Evolutionary conservation across 2,329 filamentous ascomycete species (phyloP), one percentile per base, ranked within the genome.

Genomic region (Hypoxylon sp.): DNA sequence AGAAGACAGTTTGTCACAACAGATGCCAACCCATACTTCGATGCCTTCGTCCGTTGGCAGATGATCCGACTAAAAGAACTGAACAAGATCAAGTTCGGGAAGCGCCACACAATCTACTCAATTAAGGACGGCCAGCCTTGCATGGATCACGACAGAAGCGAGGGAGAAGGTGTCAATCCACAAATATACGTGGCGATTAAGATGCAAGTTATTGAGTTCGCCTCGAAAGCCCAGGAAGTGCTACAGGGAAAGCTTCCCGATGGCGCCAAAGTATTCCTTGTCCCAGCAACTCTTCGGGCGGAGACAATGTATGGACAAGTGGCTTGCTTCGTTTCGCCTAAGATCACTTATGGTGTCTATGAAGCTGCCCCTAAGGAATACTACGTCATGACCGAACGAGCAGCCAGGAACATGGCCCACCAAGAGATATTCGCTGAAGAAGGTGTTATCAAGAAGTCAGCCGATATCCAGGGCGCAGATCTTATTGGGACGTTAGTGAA

Each of bases 241-340:
- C 82, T 98, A 64, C 87, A 91, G 78, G 90, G 88, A 71, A 96
- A 95, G 82, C 82, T 98, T 3, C 92, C 95, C 5, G 86, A 90
- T 36, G 89, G 87, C 70, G 91, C 93, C 49, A 91, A 91, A 68
- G 91, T 98, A 62, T 98, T 91, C 83, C 91, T 98, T 75, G 89
- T 98, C 11, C 92, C 96, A 11, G 96, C 96, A 14, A 98, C 96
- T 60, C 87, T 99, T 68, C 88, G 96, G 68, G 93, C 96, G 2
- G 96, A 99, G 85, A 99, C 96, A 36, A 98, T 99, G 95, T 99
- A 98, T 78, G 97, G 97, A 43, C 96, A 98, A 81, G 97, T 90
- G 3, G 97, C 93, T 82, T 97, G 94, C 79, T 99, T 98, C 74
- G 93, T 99, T 51, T 93, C 94, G 2, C 95, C 96, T 9, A 92